These are phyloP conservation scores for Coemansia sp. DNA, from an alignment of 192 early-diverging fungal species.

Conservation along the genomic window DNA sequence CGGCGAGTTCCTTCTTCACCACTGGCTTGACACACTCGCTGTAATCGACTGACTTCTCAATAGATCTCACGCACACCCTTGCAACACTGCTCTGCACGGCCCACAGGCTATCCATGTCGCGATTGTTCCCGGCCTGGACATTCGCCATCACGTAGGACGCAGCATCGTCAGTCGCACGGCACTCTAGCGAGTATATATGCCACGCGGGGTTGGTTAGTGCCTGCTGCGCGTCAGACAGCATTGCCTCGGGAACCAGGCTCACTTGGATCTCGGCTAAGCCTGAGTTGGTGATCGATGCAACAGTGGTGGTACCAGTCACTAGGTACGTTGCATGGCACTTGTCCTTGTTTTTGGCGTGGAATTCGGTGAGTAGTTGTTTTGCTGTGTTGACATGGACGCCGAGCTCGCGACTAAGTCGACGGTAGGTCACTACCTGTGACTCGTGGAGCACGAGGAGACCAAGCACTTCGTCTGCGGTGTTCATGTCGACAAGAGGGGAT, in stretches of 20 bases:
- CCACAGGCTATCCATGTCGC: conserved; percentile 30
- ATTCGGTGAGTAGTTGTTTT: conserved; percentile 37
- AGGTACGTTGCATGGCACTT: conserved; percentile 44
- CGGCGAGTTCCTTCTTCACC: background rate
- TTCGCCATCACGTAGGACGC: conserved; percentile 35
- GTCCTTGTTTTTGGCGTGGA: conserved; percentile 27
- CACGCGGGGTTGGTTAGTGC: conserved; percentile 18
- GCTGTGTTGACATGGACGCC: conserved; percentile 41
- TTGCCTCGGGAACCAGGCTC: conserved; percentile 28
- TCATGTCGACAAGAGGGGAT: conserved; percentile 5
- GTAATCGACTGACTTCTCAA: background rate
- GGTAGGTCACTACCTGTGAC: conserved; percentile 49
- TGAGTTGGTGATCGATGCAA: background rate
- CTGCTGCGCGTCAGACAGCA: conserved; percentile 18
- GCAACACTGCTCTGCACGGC: conserved; percentile 37
- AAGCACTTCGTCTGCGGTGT: conserved; percentile 29
- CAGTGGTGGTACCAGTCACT: conserved; percentile 19
- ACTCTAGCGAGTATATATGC: conserved; percentile 46
- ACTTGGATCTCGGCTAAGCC: conserved; percentile 18
- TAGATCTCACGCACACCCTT: background rate
- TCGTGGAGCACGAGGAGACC: conserved; percentile 36
- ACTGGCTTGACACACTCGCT: background rate
- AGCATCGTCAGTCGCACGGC: conserved; percentile 4
- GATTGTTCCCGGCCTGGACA: conserved; percentile 29
- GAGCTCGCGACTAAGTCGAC: conserved; percentile 50